phyloP scores from a whole-genome alignment of 345 rosid genomes.

The Rhizophora apiculata region DNA sequence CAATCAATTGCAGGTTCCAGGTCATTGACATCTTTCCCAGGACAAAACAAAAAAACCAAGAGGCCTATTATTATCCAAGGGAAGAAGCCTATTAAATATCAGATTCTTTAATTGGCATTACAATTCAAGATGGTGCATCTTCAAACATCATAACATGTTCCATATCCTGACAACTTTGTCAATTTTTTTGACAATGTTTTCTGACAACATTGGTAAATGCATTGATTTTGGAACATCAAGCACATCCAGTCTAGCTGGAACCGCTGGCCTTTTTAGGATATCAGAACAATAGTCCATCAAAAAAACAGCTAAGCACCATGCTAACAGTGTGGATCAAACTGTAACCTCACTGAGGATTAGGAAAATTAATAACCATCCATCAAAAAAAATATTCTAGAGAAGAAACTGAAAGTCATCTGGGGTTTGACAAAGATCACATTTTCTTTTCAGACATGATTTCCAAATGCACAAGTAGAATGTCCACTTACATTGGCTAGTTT shows the following conservation, averaged over 20 bases:
- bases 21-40: background rate
- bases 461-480: background rate
- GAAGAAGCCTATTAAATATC: background rate
- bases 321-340: too few species aligned
- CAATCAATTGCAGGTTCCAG: too few species aligned
- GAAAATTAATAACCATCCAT: background rate
- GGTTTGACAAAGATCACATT: background rate
- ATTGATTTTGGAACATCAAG: background rate
- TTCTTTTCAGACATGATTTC: background rate
- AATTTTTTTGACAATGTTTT: too few species aligned
- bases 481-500: constrained; percentile 62
- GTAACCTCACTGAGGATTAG: too few species aligned
- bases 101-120: too few species aligned
- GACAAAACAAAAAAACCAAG: background rate
- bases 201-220: too few species aligned
- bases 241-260: background rate
- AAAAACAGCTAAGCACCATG: too few species aligned
- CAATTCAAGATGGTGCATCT: background rate
- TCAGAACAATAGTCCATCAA: background rate
- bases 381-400: background rate
- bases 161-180: too few species aligned
- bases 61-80: background rate
- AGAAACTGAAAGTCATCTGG: background rate
- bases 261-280: background rate
- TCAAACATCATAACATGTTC: background rate